Percentiles rank a stretch among this genome's conserved stretches.
Evolutionary conservation across 2,329 filamentous ascomycete genomes (phyloP).

Genomic region (Coniochaeta hoffmannii): DNA sequence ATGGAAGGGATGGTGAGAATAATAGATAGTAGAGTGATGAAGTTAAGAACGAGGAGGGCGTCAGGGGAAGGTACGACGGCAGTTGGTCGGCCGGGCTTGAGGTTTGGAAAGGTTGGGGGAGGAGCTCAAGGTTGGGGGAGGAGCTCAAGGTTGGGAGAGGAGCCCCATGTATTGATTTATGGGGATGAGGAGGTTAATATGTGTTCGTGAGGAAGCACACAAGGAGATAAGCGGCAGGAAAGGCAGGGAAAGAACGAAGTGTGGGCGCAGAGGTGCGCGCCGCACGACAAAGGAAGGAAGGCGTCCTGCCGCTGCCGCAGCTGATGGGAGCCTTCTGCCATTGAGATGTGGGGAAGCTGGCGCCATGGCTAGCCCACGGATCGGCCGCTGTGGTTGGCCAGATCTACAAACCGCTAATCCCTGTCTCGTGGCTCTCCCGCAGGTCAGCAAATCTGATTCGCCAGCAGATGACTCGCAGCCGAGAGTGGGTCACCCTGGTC

Average conservation of each 20-base stretch:
- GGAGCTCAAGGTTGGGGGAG: not conserved
- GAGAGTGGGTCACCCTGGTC: not conserved
- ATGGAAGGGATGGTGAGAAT: not conserved
- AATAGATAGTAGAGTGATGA: not conserved
- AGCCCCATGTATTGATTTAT: not conserved
- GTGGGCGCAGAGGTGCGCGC: not conserved
- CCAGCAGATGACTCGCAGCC: not conserved
- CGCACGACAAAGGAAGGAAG: not conserved
- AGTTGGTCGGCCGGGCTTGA: not conserved
- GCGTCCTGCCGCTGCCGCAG: not conserved
- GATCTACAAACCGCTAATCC: not conserved
- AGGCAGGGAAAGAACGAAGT: not conserved
- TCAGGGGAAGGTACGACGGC: not conserved
- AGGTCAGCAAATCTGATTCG: not conserved
- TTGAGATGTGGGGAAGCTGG: constrained; percentile 1
- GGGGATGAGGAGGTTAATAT: not conserved
- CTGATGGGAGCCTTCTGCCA: constrained; percentile 2
- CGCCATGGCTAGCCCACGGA: not conserved
- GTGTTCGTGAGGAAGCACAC: not conserved
- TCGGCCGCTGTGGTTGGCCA: constrained; percentile 1
- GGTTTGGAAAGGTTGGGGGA: not conserved
- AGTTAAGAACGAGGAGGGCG: not conserved
- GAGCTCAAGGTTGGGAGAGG: not conserved
- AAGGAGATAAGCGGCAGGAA: constrained; percentile 3
- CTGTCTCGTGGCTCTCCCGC: not conserved